Base-by-base conservation (phyloP, 176 grass and related monocot species). In the Aegilops umbellulata region DNA sequence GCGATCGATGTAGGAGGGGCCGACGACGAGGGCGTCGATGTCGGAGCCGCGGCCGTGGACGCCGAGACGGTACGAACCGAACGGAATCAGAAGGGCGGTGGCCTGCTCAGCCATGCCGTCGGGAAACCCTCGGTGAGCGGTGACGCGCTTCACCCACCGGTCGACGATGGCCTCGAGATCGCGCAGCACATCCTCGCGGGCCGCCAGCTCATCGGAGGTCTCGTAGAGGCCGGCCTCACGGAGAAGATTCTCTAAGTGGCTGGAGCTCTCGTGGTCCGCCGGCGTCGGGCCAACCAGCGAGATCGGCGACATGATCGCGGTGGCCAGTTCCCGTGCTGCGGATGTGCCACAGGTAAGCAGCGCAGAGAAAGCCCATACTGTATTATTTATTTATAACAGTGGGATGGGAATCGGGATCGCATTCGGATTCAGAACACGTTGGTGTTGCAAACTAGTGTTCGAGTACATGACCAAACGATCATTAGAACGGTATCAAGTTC, bases 31-130 rank as follows among this genome's bases (percentile, higher is more conserved):
- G 53, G 87, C 92, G 85, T 98, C 95, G 77, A 98, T 89, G 51
- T 98, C 95, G 78, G 95, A 90, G 81, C 87, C 93, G 47, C 87
- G 87, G 79, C 89, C 91, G 86, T 93, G 95, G 46, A 98, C 95
- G 82, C 95, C 95, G 42, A 98, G 80, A 38, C 93, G 76, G 79
- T 95, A 93, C 5, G 95, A 98, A 31, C 95, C 95, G 85, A 98
- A 97, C 2, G 91, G 94, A 76, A 93, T 83, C 31, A 97, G 49
- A 25, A 95, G 71, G 39, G 93, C 95, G 60, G 92, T 97, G 49
- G 95, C 93, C 32, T 85, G 82, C 46, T 90, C 93, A 16, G 90
- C 82, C 93, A 95, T 90, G 66, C 78, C 84, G 70, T 88, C 85
- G 12, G 91, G 83, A 77, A 85, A 93, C 15, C 95, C 93, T 24